Percentiles rank a stretch among this genome's conserved stretches.
Evolutionary conservation across 2,329 filamentous ascomycete species (phyloP).

Genomic region (Laburnicola sp.): DNA sequence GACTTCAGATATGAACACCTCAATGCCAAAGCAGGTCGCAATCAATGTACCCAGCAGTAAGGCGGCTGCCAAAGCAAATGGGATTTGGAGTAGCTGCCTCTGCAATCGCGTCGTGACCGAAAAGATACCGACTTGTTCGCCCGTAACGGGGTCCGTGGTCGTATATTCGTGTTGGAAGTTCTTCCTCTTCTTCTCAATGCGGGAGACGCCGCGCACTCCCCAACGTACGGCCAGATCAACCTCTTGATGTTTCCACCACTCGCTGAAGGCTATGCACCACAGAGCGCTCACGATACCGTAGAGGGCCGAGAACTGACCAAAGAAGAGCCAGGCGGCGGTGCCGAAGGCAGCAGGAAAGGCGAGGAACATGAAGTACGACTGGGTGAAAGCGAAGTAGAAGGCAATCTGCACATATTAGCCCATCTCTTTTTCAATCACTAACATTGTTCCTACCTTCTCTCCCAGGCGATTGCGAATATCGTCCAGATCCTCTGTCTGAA

Average conservation of each 20-base stretch:
- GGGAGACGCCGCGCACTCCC: conserved; percentile 83
- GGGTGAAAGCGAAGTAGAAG: conserved; percentile 94
- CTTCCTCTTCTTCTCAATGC: conserved; percentile 74
- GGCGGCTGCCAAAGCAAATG: conserved; percentile 77
- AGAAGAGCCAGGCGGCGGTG: conserved; percentile 74
- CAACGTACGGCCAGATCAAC: conserved; percentile 82
- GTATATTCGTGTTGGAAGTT: conserved; percentile 81
- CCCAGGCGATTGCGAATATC: conserved; percentile 56
- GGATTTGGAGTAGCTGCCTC: conserved; percentile 78
- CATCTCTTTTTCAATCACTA: not conserved
- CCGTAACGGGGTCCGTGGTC: conserved; percentile 76
- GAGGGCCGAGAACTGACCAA: conserved; percentile 79
- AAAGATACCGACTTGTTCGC: conserved; percentile 76
- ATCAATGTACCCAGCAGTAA: conserved; percentile 79
- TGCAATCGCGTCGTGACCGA: conserved; percentile 73
- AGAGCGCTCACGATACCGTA: conserved; percentile 78
- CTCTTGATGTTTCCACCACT: conserved; percentile 96
- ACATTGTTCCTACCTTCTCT: conserved; percentile 46
- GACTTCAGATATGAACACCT: conserved; percentile 93
- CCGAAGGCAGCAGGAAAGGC: conserved; percentile 81
- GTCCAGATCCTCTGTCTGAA: conserved; percentile 54
- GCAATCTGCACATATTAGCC: conserved; percentile 62
- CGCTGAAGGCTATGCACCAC: conserved; percentile 87
- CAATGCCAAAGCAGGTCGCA: conserved; percentile 83
- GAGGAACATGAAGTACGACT: conserved; percentile 85